Evolutionary conservation across 192 early-diverging fungal genomes (phyloP).

Genomic region (Coemansia reversa): DNA sequence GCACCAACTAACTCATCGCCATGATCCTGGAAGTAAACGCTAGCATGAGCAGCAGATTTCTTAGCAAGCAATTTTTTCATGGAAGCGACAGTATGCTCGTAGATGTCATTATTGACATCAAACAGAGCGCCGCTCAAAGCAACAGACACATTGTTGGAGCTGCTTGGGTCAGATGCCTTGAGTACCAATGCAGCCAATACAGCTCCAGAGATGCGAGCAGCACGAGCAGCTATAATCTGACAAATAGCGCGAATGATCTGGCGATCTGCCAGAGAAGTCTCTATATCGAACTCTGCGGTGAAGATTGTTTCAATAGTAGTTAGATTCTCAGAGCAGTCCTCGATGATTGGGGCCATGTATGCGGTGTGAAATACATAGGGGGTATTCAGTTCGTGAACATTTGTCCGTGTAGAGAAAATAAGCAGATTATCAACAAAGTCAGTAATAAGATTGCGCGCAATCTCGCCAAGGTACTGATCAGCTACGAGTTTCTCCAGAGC

Average conservation of each 20-base stretch:
- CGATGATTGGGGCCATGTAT: conserved; percentile 71
- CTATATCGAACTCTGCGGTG: conserved; percentile 65
- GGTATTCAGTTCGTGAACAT: conserved; percentile 55
- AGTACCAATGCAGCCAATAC: conserved; percentile 58
- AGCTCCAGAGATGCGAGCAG: conserved; percentile 72
- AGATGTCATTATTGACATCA: conserved; percentile 24
- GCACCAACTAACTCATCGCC: conserved; percentile 30
- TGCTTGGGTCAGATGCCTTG: background rate
- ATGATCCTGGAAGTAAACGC: conserved; percentile 18
- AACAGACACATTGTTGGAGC: conserved; percentile 8
- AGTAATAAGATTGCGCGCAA: conserved; percentile 75
- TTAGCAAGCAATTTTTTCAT: conserved; percentile 10
- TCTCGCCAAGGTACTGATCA: conserved; percentile 90
- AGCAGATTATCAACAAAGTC: conserved; percentile 77
- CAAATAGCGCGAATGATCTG: conserved; percentile 76
- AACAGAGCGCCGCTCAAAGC: conserved; percentile 29
- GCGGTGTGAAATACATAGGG: conserved; percentile 72
- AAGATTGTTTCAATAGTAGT: conserved; percentile 63
- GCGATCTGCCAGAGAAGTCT: conserved; percentile 66
- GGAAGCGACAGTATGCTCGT: conserved; percentile 8
- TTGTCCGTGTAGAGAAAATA: conserved; percentile 62
- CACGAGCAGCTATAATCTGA: conserved; percentile 78
- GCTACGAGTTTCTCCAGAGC: conserved; percentile 90
- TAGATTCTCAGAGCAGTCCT: conserved; percentile 63
- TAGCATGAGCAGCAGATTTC: background rate